Percentiles rank a stretch among this genome's conserved stretches.
These are phyloP conservation scores for Spongiforma sp. DNA, from an alignment of 1,284 basidiomycete genomes.

Conservation along the genomic window DNA sequence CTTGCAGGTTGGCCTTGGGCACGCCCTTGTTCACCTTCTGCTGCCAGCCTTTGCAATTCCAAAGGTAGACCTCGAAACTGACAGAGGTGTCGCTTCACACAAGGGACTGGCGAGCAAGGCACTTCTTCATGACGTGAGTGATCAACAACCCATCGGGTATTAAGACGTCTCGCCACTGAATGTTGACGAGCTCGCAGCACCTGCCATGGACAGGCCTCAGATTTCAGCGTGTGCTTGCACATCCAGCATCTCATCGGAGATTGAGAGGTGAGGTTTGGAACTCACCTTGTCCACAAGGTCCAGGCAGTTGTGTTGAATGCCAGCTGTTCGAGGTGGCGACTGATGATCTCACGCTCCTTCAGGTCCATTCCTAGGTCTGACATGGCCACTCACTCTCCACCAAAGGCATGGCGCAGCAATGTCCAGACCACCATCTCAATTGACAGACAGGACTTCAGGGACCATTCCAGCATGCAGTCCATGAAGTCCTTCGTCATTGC, in stretches of 20 bases:
- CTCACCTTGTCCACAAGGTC: slow-evolving; percentile 4
- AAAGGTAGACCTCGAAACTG: slow-evolving; percentile 11
- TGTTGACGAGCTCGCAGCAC: neutral
- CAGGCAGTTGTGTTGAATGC: neutral
- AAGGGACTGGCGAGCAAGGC: neutral
- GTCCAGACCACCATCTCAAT: too few relatives aligned
- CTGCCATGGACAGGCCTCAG: neutral
- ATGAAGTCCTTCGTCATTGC: neutral
- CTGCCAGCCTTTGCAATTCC: slow-evolving; percentile 16
- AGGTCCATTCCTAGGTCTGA: too few relatives aligned
- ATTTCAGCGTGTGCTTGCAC: too few relatives aligned
- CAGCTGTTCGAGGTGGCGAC: neutral
- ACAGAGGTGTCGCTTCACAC: neutral
- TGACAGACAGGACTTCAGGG: neutral
- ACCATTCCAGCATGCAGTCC: neutral
- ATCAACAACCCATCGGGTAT: neutral
- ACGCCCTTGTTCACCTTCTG: slow-evolving; percentile 11
- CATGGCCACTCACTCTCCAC: too few relatives aligned
- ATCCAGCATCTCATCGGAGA: too few relatives aligned
- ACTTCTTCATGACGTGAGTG: slow-evolving; percentile 2
- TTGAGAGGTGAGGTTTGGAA: neutral
- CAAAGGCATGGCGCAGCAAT: too few relatives aligned
- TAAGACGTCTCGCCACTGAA: neutral
- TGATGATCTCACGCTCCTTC: too few relatives aligned
- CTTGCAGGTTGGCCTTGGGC: neutral